phyloP scores from a whole-genome alignment of 139 green algal genomes.

The Eudorina sp. region DNA sequence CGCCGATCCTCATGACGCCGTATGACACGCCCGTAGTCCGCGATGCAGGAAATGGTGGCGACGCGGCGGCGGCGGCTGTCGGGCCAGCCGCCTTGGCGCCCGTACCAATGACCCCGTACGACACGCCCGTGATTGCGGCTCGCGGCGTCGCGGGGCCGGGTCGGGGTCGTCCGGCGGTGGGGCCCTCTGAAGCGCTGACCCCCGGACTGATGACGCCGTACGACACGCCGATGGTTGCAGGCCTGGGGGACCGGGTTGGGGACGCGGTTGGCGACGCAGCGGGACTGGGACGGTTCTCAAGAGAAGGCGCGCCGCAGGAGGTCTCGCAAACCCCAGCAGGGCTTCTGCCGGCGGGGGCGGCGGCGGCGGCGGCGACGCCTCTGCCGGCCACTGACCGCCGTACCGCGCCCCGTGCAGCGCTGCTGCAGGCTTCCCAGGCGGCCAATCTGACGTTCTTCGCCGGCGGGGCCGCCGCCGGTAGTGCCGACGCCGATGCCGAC shows the following conservation, averaged over 20 bases:
- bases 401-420: background rate
- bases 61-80: background rate
- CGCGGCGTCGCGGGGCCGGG: no score
- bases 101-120: background rate
- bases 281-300: no score
- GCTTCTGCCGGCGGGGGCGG: background rate
- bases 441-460: constrained; percentile 37
- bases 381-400: background rate
- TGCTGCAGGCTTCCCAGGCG: constrained; percentile 31
- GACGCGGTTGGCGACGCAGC: background rate
- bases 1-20: background rate
- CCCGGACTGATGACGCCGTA: background rate
- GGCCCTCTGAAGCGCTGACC: background rate
- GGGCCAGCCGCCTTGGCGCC: background rate
- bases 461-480: background rate
- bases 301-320: no score
- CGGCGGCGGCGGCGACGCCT: background rate
- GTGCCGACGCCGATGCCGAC: no score
- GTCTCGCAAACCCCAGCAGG: no score
- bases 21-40: background rate
- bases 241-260: background rate
- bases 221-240: background rate
- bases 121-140: background rate
- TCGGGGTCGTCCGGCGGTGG: no score
- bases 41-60: background rate